phyloP scores from a whole-genome alignment of 352 stramenopile species.

The Aphanomyces euteiches region DNA sequence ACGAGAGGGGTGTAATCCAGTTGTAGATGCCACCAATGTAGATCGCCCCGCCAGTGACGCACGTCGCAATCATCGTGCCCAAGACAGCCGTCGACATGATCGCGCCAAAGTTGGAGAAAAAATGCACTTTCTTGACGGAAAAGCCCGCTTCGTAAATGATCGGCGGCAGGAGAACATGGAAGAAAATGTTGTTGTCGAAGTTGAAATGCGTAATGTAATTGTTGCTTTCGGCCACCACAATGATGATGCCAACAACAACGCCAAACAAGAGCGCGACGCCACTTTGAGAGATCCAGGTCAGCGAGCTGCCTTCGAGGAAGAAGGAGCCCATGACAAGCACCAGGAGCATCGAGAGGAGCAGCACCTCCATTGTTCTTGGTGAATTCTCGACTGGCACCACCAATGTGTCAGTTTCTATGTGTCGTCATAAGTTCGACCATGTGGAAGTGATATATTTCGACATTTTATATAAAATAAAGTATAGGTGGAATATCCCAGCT shows the following conservation, averaged over 20 bases:
- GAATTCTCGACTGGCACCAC: no score
- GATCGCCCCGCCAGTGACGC: slow-evolving; percentile 67
- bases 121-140: slow-evolving; percentile 78
- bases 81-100: slow-evolving; percentile 83
- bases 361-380: slow-evolving; percentile 58
- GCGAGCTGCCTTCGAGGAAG: slow-evolving; percentile 79
- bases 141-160: slow-evolving; percentile 87
- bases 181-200: slow-evolving; percentile 85
- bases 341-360: slow-evolving; percentile 82
- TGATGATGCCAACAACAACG: slow-evolving; percentile 61
- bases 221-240: slow-evolving; percentile 56
- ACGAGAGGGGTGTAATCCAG: slow-evolving; percentile 71
- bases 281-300: slow-evolving; percentile 81
- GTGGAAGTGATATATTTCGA: no score
- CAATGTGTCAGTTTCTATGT: no score
- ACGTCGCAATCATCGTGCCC: slow-evolving; percentile 73
- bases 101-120: slow-evolving; percentile 82
- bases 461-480: no score
- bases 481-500: no score
- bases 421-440: no score
- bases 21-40: slow-evolving; percentile 58
- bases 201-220: slow-evolving; percentile 53
- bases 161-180: slow-evolving; percentile 76
- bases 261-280: slow-evolving; percentile 82
- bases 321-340: slow-evolving; percentile 85